These are phyloP conservation scores for Podospora anserina DNA, from an alignment of 495 filamentous ascomycete species.

Conservation along the genomic window DNA sequence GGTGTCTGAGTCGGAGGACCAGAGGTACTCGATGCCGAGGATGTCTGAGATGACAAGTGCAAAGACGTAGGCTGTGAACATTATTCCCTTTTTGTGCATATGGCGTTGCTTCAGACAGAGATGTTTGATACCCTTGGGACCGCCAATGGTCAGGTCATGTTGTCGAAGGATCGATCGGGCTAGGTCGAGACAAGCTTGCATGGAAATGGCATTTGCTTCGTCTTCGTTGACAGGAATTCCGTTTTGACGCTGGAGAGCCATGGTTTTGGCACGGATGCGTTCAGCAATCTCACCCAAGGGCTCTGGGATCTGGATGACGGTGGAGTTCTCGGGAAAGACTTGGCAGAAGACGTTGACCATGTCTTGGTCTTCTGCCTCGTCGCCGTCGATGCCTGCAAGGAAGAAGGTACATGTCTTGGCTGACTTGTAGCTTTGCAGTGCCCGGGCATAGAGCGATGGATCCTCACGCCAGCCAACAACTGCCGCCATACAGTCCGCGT, in stretches of 20 bases:
- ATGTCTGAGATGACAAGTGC: constrained; percentile 17
- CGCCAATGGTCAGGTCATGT: constrained; percentile 11
- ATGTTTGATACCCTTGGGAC: constrained; percentile 5
- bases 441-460: constrained; percentile 11
- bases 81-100: constrained; percentile 21
- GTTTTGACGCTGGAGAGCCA: constrained; percentile 12
- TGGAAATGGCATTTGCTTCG: constrained; percentile 10
- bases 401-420: constrained; percentile 10
- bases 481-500: constrained; percentile 10
- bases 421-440: constrained; percentile 18
- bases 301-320: constrained; percentile 17
- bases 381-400: constrained; percentile 18
- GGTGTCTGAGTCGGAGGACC: constrained; percentile 19
- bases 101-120: constrained; percentile 19
- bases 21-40: constrained; percentile 16
- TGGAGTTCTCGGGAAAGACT: constrained; percentile 13
- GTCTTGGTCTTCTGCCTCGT: constrained; percentile 15
- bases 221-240: neutral
- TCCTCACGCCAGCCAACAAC: constrained; percentile 19
- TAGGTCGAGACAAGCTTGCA: constrained; percentile 15
- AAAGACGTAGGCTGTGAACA: constrained; percentile 19
- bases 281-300: constrained; percentile 16
- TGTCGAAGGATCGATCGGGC: constrained; percentile 8
- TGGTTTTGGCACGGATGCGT: constrained; percentile 10
- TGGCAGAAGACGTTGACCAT: constrained; percentile 14